A percentile compares a stretch with the other conserved stretches of the same genome.
Evolutionary conservation across 2,329 filamentous ascomycete species (phyloP).

Genomic region (Talaromyces amestolkiae): DNA sequence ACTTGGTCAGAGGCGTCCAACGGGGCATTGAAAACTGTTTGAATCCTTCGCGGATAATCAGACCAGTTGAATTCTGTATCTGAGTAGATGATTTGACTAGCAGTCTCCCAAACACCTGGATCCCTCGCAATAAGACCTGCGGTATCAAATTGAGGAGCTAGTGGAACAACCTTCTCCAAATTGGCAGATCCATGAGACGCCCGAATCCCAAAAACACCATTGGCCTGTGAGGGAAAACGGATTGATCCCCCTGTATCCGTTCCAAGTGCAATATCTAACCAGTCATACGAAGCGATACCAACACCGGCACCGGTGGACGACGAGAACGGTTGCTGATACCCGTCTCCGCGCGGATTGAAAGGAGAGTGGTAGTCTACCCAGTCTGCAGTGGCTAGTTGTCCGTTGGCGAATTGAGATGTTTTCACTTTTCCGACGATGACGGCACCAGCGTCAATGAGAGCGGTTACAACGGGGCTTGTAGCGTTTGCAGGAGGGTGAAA

Average conservation of each 20-base stretch:
- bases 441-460: conserved; percentile 60
- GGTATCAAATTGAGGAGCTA: conserved; percentile 46
- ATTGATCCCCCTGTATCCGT: conserved; percentile 30
- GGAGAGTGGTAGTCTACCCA: conserved; percentile 40
- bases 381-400: conserved; percentile 23
- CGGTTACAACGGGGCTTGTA: conserved; percentile 54
- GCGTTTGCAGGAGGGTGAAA: conserved; percentile 48
- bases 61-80: conserved; percentile 2
- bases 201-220: conserved; percentile 53
- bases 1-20: conserved; percentile 2
- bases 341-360: conserved; percentile 48
- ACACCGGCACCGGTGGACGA: conserved; percentile 43
- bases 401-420: conserved; percentile 19
- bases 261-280: conserved; percentile 40
- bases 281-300: conserved; percentile 42
- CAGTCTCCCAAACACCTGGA: conserved; percentile 16
- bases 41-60: not conserved
- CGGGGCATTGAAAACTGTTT: not conserved
- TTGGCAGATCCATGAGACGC: conserved; percentile 49
- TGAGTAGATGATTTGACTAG: not conserved
- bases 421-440: conserved; percentile 38
- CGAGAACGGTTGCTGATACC: conserved; percentile 43
- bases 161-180: conserved; percentile 50
- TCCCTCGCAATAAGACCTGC: conserved; percentile 36
- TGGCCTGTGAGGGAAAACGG: conserved; percentile 48